Base-by-base conservation (phyloP, 306 rosid genomes). In the Lathyrus aphaca region DNA sequence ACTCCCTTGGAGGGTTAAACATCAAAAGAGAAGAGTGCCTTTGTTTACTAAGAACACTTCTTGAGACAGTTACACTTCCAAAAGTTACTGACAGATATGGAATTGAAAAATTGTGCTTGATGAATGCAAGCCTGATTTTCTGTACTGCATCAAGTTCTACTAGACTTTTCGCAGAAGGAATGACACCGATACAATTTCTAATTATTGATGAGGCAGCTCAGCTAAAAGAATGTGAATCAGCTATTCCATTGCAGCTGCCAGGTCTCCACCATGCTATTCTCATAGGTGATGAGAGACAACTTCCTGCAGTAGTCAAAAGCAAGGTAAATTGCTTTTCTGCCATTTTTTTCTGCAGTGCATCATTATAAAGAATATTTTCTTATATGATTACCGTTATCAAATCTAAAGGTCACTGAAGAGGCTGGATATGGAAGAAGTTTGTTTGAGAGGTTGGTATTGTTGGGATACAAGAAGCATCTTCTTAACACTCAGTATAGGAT, bases 201-300 rank as follows among this genome's bases (percentile, higher is more conserved):
- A 77, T 88, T 6, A 77, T 88, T 37, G 94, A 88, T 67, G 94
- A 88, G 69, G 88, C 87, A 55, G 90, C 88, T 4, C 85, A 81
- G 49, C 79, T 88, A 8, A 88, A 79, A 57, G 93, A 85, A 69
- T 87, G 90, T 57, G 93, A 87, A 58, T 83, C 90, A 6, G 46
- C 69, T 27, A 81, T 87, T 71, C 86, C 93, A 16, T 68, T 85
- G 44, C 88, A 87, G 64, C 82, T 85, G 10, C 74, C 82, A 5
- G 90, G 88, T 18, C 68, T 81, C 17, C 68, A 44, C 11, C 74
- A 72, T 49, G 80, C 79, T 16, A 46, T 85, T 18, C 83, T 87
- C 42, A 80, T 81, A 51, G 88, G 90, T 38, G 93, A 87, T 69
- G 93, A 87, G 69, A 57, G 62, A 54, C 95, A 88, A 57, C 87